Base-by-base conservation (phyloP, 164 flowering plant genomes). In the Stephania yunnanensis region DNA sequence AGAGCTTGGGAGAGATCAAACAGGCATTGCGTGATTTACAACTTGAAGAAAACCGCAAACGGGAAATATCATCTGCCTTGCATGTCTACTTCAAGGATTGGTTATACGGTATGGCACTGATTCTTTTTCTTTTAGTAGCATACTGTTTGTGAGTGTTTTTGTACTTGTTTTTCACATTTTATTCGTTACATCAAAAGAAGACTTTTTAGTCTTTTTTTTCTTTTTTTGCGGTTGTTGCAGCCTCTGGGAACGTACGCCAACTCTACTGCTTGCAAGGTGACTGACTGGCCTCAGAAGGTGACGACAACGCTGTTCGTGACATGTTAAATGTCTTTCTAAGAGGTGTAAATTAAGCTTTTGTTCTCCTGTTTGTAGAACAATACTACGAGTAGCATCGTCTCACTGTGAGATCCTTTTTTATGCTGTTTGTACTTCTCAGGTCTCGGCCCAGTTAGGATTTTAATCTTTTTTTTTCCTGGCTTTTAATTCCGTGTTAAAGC, bases 181-280 rank as follows among this genome's bases (percentile, higher is more conserved):
- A 52, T 52, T 15, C 58, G 6, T 15, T 52, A 52, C 19, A 48
- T 8, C 13, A 48, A 48, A 48, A 48, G 13, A 7, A 3, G 10
- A 0, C 13, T 48, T 3, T 3, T n/a, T n/a, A n/a, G n/a, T n/a
- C n/a, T n/a, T 15, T 50, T 10, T 50, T 50, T 10, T 10, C 11
- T 10, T 17, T 50, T 9, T 7, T 15, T 50, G 55, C 15, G 55
- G 13, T 50, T 72, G 31, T 80, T 69, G 65, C 97, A 95, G 98
- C 96, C 29, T 90, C 99, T 1, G 99, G 99, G 65, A 95, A 93
- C 73, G 90, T 93, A 81, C 90, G 97, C 25, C 98, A 95, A 83
- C 94, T 95, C 17, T 95, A 93, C 84, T 93, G 95, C 83, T 84
- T 89, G 58, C 98, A 93, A 79, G 88, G 89, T 50, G 98, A 93